Base-by-base conservation (phyloP, 768 basidiomycete genomes). In the Albatrellus ellisii region DNA sequence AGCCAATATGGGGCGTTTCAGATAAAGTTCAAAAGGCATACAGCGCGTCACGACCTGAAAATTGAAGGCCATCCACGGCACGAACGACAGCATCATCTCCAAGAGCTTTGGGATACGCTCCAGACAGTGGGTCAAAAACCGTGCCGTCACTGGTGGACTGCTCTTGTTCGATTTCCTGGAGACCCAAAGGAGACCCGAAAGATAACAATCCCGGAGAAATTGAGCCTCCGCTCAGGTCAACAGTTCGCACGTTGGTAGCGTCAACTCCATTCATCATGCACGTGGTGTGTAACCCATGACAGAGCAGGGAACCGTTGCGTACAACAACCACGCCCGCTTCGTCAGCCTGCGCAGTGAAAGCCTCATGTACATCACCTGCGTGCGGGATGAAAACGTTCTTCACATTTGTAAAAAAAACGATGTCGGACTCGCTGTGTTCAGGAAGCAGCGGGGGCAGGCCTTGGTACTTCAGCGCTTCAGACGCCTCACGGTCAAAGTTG, bases 31-130 rank as follows among this genome's bases (percentile, higher is more conserved):
- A 35, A 14, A 18, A 42, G 21, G 52, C 64, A 48, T 50, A 77
- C 77, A 77, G 54, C 14, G 69, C 64, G 41, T 75, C 68, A 8
- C 75, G 72, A 14, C 77, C 72, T 2, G 66, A 67, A 52, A 81
- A 87, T 45, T 72, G 69, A 25, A 85, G 65, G 0, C 88, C 87
- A 54, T 91, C 87, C 4, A 70, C 70, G 7, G 82, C 88, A 26
- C 67, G 67, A 18, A 72, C 60, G n/a, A 72, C 55, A 21, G 57
- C 56, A 0, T 59, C 64, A 3, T 51, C 58, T 11, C 63, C 43
- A 26, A 71, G 47, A 2, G 43, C 44, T 7, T 70, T 70, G 10
- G 64, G 54, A 8, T 36, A 21, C n/a, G 41, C 26, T 29, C 44
- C 49, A 44, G 56, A 34, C 48, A 62, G 42, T 12, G 73, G 69